These are phyloP conservation scores for Cryomyces minteri DNA, from an alignment of 495 filamentous ascomycete species.

Conservation along the genomic window DNA sequence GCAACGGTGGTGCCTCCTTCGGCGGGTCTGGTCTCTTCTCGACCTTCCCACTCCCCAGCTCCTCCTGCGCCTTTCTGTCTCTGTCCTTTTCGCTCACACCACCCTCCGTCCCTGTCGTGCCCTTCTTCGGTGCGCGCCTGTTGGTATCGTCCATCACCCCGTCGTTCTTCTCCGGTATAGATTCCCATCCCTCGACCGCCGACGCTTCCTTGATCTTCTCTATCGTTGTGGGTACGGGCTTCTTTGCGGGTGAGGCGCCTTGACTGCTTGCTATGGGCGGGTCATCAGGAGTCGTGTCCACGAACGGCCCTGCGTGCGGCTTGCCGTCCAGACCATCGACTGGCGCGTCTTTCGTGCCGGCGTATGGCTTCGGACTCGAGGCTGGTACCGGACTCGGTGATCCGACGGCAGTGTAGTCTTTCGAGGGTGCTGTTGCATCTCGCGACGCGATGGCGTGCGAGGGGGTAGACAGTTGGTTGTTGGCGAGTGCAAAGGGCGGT, in stretches of 20 bases:
- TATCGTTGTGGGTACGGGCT: too few species aligned
- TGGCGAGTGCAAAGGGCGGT: too few species aligned
- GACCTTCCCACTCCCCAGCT: constrained; percentile 35
- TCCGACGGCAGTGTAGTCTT: background rate
- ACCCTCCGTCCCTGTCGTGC: constrained; percentile 72
- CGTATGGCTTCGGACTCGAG: constrained; percentile 20
- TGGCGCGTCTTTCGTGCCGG: constrained; percentile 72
- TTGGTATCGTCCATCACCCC: constrained; percentile 84
- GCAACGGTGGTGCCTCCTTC: constrained; percentile 67
- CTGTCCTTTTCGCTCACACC: constrained; percentile 74
- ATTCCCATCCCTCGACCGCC: constrained; percentile 37
- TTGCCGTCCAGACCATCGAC: constrained; percentile 93
- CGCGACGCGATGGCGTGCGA: too few species aligned
- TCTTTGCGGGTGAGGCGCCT: background rate
- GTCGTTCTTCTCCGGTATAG: constrained; percentile 61
- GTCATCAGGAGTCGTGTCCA: constrained; percentile 13
- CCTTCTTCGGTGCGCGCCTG: constrained; percentile 53
- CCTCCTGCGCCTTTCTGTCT: constrained; percentile 40
- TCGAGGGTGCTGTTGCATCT: background rate
- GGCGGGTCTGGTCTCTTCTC: constrained; percentile 66
- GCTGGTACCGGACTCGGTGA: constrained; percentile 10
- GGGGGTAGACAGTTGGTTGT: too few species aligned
- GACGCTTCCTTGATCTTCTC: constrained; percentile 23
- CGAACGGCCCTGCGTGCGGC: constrained; percentile 67
- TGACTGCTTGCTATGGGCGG: background rate